These are phyloP conservation scores for Candida loeiensis DNA, from an alignment of 805 yeast genomes.

Conservation along the genomic window DNA sequence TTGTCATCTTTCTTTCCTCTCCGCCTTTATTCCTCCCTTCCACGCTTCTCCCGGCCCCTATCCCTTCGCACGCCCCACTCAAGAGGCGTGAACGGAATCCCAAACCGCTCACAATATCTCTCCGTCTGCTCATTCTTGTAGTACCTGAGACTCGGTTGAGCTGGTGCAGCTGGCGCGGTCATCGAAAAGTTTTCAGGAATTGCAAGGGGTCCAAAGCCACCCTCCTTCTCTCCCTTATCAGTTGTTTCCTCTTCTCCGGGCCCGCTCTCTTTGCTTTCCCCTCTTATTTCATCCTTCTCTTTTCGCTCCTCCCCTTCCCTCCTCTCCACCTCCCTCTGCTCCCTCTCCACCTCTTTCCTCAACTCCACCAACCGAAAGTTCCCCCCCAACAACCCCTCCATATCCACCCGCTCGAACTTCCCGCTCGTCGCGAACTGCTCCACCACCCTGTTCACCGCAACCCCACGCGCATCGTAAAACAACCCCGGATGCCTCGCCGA, in stretches of 20 bases:
- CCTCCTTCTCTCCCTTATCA: too few relatives aligned
- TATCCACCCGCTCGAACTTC: constrained; percentile 14
- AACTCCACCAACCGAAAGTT: constrained; percentile 19
- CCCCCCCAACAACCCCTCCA: constrained; percentile 12
- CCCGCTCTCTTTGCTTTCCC: neutral
- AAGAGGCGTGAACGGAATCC: constrained; percentile 11
- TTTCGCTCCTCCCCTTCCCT: too few relatives aligned
- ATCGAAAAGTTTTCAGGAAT: neutral
- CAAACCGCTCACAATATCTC: constrained; percentile 28
- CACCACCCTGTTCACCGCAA: constrained; percentile 34
- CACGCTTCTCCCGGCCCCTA: neutral
- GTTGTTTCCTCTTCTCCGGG: neutral
- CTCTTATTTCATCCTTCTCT: neutral
- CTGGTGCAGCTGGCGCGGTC: constrained; percentile 1
- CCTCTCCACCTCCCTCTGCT: constrained; percentile 11
- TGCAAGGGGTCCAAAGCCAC: too few relatives aligned
- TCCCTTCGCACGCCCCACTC: neutral
- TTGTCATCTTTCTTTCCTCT: neutral
- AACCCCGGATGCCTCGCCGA: constrained; percentile 15
- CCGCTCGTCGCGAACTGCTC: constrained; percentile 20
- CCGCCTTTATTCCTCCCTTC: neutral
- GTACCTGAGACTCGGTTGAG: constrained; percentile 17
- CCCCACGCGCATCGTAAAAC: constrained; percentile 28
- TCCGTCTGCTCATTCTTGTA: constrained; percentile 38
- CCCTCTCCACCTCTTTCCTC: constrained; percentile 17